Evolutionary conservation across 2,329 filamentous ascomycete genomes (phyloP).

Genomic region (Pseudodiploospora longispora): DNA sequence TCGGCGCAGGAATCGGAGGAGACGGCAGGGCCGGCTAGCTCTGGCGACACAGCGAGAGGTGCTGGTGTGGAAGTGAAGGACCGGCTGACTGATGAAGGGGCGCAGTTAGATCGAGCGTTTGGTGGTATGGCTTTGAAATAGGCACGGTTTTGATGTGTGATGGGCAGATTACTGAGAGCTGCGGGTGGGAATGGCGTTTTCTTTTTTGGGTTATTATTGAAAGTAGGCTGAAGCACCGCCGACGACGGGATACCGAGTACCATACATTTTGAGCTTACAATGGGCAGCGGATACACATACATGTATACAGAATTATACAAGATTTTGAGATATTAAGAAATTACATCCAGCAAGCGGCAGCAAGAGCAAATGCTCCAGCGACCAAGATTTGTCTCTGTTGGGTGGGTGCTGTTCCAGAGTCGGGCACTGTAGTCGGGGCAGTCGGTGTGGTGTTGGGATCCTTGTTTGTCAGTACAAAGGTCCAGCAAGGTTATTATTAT

Average conservation of each 20-base stretch:
- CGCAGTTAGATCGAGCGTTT: constrained; percentile 51
- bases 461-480: background rate
- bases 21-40: constrained; percentile 9
- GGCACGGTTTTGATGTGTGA: background rate
- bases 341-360: constrained; percentile 13
- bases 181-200: too few relatives aligned
- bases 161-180: too few relatives aligned
- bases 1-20: constrained; percentile 19
- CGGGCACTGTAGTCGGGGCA: constrained; percentile 4
- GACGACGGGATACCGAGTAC: too few relatives aligned
- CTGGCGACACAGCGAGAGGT: constrained; percentile 7
- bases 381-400: constrained; percentile 5
- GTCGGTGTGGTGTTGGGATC: constrained; percentile 1
- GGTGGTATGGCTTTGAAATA: constrained; percentile 35
- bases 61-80: constrained; percentile 10
- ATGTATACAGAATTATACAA: too few relatives aligned
- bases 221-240: too few relatives aligned
- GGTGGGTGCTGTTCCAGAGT: constrained; percentile 5
- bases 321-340: background rate
- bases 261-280: too few relatives aligned
- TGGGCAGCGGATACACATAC: too few relatives aligned
- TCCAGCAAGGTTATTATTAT: background rate
- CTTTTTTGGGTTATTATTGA: too few relatives aligned
- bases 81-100: constrained; percentile 40
- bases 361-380: constrained; percentile 7